Conservation (phyloP, 495 filamentous ascomycete species). For the Tetracladium setigerum region DNA sequence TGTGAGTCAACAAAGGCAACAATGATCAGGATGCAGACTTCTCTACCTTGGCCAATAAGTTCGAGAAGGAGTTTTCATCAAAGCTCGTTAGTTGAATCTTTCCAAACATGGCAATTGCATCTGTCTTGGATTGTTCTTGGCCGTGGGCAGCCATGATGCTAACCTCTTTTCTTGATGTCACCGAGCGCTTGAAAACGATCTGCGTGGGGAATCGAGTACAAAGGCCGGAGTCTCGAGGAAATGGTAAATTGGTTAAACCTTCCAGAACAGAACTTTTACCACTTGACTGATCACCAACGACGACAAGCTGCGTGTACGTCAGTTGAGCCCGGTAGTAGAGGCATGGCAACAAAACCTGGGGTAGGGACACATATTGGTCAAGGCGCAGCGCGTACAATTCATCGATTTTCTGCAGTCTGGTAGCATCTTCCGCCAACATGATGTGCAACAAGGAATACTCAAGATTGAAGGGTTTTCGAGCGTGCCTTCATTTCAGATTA, state of each 20-base stretch:
- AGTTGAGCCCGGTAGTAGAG: too few relatives aligned
- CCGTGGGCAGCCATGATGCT: conserved; percentile 31
- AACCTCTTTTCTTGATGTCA: conserved; percentile 22
- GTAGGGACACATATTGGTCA: not conserved
- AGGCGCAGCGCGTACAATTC: not conserved
- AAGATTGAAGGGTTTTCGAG: too few relatives aligned
- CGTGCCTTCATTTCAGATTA: not conserved
- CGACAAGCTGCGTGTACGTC: too few relatives aligned
- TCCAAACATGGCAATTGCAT: not conserved
- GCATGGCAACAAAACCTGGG: too few relatives aligned
- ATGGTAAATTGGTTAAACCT: conserved; percentile 40
- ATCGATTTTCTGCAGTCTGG: not conserved
- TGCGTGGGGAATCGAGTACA: conserved; percentile 53
- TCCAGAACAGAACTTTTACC: conserved; percentile 47
- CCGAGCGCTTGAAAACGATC: conserved; percentile 42
- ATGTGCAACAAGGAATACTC: not conserved
- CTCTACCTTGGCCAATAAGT: conserved; percentile 28
- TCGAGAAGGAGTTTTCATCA: conserved; percentile 18
- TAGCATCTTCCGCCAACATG: not conserved
- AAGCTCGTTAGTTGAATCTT: not conserved
- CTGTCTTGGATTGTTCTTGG: not conserved
- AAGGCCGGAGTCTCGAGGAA: conserved; percentile 39
- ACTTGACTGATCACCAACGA: conserved; percentile 41
- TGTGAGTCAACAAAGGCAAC: too few relatives aligned
- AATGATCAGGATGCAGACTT: too few relatives aligned